Conservation (phyloP, 768 basidiomycete species). For the Porpolomopsis calyptriformis region DNA sequence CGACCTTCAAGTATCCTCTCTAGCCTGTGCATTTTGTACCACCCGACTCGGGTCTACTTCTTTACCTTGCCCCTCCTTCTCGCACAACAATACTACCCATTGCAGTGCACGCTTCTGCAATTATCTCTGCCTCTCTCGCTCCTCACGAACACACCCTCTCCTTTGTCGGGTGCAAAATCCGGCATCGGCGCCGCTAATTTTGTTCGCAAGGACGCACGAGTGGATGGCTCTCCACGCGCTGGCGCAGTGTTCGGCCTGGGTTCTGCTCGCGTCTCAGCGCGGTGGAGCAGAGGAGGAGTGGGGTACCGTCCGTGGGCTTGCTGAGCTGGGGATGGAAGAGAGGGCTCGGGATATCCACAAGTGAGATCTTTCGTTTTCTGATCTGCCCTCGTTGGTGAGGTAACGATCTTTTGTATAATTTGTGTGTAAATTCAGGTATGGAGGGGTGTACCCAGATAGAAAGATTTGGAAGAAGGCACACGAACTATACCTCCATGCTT, state of each 20-base stretch:
- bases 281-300: slow-evolving; percentile 38
- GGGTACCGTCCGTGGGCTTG: slow-evolving; percentile 48
- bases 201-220: slow-evolving; percentile 44
- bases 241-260: slow-evolving; percentile 50
- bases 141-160: slow-evolving; percentile 54
- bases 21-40: slow-evolving; percentile 66
- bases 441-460: slow-evolving; percentile 45
- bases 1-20: slow-evolving; percentile 47
- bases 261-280: slow-evolving; percentile 46
- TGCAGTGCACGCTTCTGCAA: slow-evolving; percentile 73
- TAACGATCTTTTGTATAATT: no score
- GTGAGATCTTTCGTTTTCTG: slow-evolving; percentile 20
- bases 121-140: slow-evolving; percentile 61
- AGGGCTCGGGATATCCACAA: slow-evolving; percentile 40
- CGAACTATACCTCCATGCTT: slow-evolving; percentile 45
- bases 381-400: no score
- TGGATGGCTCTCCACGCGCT: slow-evolving; percentile 77
- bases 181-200: slow-evolving; percentile 46
- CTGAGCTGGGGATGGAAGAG: slow-evolving; percentile 70
- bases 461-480: slow-evolving; percentile 60
- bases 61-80: slow-evolving; percentile 33
- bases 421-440: slow-evolving; percentile 8
- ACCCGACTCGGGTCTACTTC: slow-evolving; percentile 46
- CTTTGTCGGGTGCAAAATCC: slow-evolving; percentile 73
- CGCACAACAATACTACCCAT: no score